These are phyloP conservation scores for Colletotrichum destructivum DNA, from an alignment of 2,329 filamentous ascomycete species.

Conservation along the genomic window DNA sequence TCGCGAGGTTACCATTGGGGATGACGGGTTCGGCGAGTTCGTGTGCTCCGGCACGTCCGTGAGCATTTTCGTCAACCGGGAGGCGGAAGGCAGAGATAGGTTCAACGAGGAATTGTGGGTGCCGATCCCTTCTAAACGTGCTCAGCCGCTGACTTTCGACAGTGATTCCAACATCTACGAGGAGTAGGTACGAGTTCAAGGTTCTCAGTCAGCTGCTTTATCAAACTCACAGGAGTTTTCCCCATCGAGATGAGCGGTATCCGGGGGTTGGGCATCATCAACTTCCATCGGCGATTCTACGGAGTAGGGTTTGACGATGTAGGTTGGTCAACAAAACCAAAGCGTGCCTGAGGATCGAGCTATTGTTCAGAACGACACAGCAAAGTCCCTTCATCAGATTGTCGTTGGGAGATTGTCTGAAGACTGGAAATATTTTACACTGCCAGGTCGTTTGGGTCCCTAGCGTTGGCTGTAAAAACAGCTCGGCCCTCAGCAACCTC, in stretches of 20 bases:
- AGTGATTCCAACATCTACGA: constrained; percentile 50
- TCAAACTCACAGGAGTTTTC: not conserved
- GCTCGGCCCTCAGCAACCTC: too few species aligned
- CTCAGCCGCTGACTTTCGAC: constrained; percentile 15
- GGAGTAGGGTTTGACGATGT: too few species aligned
- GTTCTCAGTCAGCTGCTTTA: not conserved
- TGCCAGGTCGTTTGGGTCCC: too few species aligned
- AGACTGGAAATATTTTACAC: too few species aligned
- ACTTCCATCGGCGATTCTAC: too few species aligned
- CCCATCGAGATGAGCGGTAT: too few species aligned
- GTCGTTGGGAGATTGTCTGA: too few species aligned
- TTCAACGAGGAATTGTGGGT: constrained; percentile 61
- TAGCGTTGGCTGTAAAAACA: too few species aligned
- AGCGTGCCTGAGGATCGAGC: too few species aligned
- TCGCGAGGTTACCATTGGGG: constrained; percentile 71
- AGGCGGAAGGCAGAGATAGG: constrained; percentile 64
- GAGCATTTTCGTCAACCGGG: constrained; percentile 71
- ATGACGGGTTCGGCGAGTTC: constrained; percentile 73
- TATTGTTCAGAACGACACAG: too few species aligned
- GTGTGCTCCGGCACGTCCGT: constrained; percentile 68
- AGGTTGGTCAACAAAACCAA: too few species aligned
- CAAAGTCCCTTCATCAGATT: too few species aligned
- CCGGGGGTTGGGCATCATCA: not conserved
- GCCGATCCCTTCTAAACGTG: fast-evolving
- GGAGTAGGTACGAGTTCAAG: constrained; percentile 28